phyloP scores from a whole-genome alignment of 2,329 filamentous ascomycete genomes.

The Graphiopsis chlorocephala region DNA sequence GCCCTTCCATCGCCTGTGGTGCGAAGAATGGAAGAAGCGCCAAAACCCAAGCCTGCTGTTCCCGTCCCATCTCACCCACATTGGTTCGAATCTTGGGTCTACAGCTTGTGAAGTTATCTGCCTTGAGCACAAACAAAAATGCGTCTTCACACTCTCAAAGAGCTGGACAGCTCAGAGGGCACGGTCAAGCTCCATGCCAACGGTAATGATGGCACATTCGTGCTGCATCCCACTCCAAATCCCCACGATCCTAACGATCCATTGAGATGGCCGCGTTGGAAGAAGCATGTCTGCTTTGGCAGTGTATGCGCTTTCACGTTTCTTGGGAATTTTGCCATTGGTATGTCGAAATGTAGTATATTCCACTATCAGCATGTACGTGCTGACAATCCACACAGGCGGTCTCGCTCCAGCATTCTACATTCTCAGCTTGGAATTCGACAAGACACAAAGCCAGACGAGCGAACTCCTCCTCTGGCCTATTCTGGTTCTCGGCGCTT shows the following conservation, averaged over 20 bases:
- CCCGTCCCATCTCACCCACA: slow-evolving; percentile 4
- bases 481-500: slow-evolving; percentile 49
- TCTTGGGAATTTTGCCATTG: slow-evolving; percentile 46
- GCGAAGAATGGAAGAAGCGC: slow-evolving; percentile 10
- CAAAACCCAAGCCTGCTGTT: slow-evolving; percentile 1
- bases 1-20: background rate
- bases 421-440: slow-evolving; percentile 46
- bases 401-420: slow-evolving; percentile 45
- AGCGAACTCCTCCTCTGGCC: slow-evolving; percentile 40
- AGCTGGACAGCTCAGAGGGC: slow-evolving; percentile 39
- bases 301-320: slow-evolving; percentile 48
- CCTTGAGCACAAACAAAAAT: slow-evolving; percentile 21
- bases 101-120: background rate
- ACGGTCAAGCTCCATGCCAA: slow-evolving; percentile 37
- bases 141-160: slow-evolving; percentile 34
- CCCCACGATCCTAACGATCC: slow-evolving; percentile 48
- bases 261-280: slow-evolving; percentile 46
- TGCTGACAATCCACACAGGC: slow-evolving; percentile 17
- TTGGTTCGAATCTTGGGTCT: slow-evolving; percentile 13
- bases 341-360: background rate
- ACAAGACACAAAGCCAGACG: slow-evolving; percentile 45
- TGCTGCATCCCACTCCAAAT: slow-evolving; percentile 50
- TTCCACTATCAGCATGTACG: background rate
- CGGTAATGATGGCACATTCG: slow-evolving; percentile 28
- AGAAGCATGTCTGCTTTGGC: slow-evolving; percentile 47